Conservation (phyloP, 2,329 filamentous ascomycete species). For the Tricladium varicosporioides region DNA sequence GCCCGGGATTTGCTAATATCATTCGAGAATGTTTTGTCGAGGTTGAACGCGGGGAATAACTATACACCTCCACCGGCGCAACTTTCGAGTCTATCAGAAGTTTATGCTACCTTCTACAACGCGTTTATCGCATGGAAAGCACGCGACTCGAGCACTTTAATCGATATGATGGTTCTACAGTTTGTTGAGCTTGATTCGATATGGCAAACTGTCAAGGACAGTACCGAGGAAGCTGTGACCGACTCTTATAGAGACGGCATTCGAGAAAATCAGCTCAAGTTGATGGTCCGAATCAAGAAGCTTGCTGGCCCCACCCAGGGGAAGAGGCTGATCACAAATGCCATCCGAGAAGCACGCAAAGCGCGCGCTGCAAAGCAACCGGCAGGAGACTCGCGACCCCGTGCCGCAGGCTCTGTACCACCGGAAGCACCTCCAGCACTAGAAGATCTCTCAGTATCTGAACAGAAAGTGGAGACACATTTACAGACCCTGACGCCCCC, state of each 20-base stretch:
- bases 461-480: conserved; percentile 40
- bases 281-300: conserved; percentile 77
- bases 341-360: conserved; percentile 69
- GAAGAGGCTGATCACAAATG: conserved; percentile 70
- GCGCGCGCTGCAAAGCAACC: conserved; percentile 63
- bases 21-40: conserved; percentile 72
- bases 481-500: conserved; percentile 53
- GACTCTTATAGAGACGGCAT: conserved; percentile 79
- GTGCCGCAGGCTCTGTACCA: conserved; percentile 45
- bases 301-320: conserved; percentile 70
- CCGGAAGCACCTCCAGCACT: conserved; percentile 38
- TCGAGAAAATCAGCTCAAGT: conserved; percentile 74
- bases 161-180: conserved; percentile 83
- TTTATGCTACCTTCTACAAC: conserved; percentile 72
- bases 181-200: conserved; percentile 84
- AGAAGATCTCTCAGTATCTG: conserved; percentile 41
- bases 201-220: conserved; percentile 78
- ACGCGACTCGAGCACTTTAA: conserved; percentile 71
- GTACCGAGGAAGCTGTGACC: conserved; percentile 69
- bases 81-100: conserved; percentile 61
- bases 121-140: conserved; percentile 85
- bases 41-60: conserved; percentile 63
- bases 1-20: conserved; percentile 73
- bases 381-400: conserved; percentile 67
- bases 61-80: conserved; percentile 64